Evolutionary conservation across 2,329 filamentous ascomycete species (phyloP), one percentile per base, ranked within the genome.

Genomic region (Penicillium sclerotiorum): DNA sequence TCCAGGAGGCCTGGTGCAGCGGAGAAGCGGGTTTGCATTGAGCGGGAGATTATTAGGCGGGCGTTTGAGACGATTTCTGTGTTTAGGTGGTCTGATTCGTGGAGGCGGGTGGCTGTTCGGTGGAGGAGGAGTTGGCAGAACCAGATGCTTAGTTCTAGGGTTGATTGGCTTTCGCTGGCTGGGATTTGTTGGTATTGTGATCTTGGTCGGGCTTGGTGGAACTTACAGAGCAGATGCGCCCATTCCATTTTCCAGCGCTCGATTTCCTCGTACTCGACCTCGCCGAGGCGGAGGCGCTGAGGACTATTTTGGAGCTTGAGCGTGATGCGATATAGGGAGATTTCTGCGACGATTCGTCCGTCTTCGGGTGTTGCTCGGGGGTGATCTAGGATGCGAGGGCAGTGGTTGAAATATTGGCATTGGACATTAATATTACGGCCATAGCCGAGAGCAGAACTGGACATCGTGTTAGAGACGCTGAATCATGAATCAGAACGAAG

Each of bases 71-170:
- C 55, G 17, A 67, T 61, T 43, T 67, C 65, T 4, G 63, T 47
- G 2, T 58, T 22, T 3, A 67, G 61, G 20, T 54, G 55, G 28
- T 68, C 63, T 6, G 56, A 55, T 8, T 67, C 60, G 1, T 62
- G 63, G 25, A 63, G 50, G 22, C 61, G 55, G 33, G 64, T 50
- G 7, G 65, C 61, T 5, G 65, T 68, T 17, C 67, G 57, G 49
- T 69, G 57, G 3, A 70, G 63, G 18, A 70, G 63, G n/a, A 69
- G 61, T 42, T 70, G 64, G 42, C 65, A 68, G 53, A 68, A 70
- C 64, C 63, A 66, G 39, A 68, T 54, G 48, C 63, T 65, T n/a
- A 69, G 59, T 25, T 68, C 63, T 28, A 69, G 53, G 12, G 64
- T 65, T n/a, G 63, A 68, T 25, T 60, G 58, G 22, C 57, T 59